Base-by-base conservation (phyloP, 257 asterid genomes). In the Echites panduratus region DNA sequence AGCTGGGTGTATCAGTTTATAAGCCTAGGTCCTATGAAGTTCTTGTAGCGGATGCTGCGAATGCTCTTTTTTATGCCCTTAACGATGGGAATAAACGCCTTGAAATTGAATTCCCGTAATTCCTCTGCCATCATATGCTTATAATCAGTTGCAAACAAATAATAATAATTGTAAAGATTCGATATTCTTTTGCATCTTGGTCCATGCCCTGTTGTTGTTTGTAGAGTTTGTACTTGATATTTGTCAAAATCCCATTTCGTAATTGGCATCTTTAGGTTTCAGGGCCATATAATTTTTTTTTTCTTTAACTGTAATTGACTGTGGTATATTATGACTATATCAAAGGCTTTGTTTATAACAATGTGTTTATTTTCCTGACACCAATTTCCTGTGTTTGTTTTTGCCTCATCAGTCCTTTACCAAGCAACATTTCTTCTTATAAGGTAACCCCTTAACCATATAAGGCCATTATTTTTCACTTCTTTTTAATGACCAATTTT, bases 21-120 rank as follows among this genome's bases (percentile, higher is more conserved):
- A 95, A 92, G 86, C 98, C 99, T 71, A 87, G 68, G 67, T 91
- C 99, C 0, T 95, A 95, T 20, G 89, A 90, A 61, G 91, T 92
- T 48, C 96, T 95, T 54, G 93, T 85, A 8, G 70, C 92, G 3
- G 99, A 94, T 81, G 99, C 99, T 26, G 93, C 98, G 62, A 81
- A 82, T 77, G 84, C 90, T 57, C 96, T 94, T 27, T 81, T 53
- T 82, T 81, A 70, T 73, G 98, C 98, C 62, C 97, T 94, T 17
- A 87, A 83, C 32, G 92, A 94, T 4, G 99, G 96, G 48, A 94
- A 82, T 81, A 82, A 44, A 43, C 90, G 97, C 0, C 80, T 94
- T 50, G 99, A 94, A 77, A 94, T 94, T 47, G 99, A 94, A 63
- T 94, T 91, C 84, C 98, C 99, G 99, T 94, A 79, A 81, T 73